A percentile compares a stretch with the other conserved stretches of the same genome.
These are phyloP conservation scores for Scutellaria barbata DNA, from an alignment of 257 asterid species.

Conservation along the genomic window DNA sequence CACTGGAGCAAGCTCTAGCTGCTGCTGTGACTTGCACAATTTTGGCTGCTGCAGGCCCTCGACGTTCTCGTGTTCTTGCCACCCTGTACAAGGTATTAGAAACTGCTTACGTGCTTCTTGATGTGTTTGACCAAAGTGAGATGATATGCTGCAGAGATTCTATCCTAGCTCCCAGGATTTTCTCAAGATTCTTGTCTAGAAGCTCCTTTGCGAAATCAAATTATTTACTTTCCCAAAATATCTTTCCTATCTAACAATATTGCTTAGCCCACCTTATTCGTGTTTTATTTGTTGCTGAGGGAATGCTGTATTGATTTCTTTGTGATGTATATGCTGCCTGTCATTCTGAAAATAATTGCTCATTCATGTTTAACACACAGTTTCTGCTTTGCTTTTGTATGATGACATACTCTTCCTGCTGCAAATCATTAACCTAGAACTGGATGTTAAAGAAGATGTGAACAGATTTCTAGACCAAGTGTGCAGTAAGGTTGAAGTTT, in stretches of 20 bases:
- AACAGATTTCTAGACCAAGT: no score
- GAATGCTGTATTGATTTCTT: neutral
- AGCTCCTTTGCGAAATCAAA: slow-evolving; percentile 21
- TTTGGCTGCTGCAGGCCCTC: slow-evolving; percentile 98
- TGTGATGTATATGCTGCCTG: neutral
- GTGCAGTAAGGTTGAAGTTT: no score
- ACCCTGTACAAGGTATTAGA: slow-evolving; percentile 83
- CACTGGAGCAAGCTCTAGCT: slow-evolving; percentile 86
- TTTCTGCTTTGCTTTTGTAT: no score
- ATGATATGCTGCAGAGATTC: neutral
- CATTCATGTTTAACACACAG: no score
- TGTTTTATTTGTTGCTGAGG: slow-evolving; percentile 3
- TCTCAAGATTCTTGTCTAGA: slow-evolving; percentile 22
- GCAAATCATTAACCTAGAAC: no score
- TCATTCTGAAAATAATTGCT: no score
- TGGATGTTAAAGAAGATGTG: no score
- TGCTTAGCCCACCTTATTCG: slow-evolving; percentile 8
- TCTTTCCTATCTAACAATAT: no score
- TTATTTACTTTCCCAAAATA: no score
- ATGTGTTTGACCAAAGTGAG: slow-evolving; percentile 5
- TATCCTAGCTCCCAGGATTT: slow-evolving; percentile 7
- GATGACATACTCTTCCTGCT: no score
- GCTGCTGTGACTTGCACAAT: slow-evolving; percentile 96
- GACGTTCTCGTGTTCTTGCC: slow-evolving; percentile 95
- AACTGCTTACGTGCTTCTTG: slow-evolving; percentile 11